Percentiles rank a stretch among this genome's conserved stretches.
Evolutionary conservation across 495 filamentous ascomycete species (phyloP).

Genomic region (Aspergillus campestris): DNA sequence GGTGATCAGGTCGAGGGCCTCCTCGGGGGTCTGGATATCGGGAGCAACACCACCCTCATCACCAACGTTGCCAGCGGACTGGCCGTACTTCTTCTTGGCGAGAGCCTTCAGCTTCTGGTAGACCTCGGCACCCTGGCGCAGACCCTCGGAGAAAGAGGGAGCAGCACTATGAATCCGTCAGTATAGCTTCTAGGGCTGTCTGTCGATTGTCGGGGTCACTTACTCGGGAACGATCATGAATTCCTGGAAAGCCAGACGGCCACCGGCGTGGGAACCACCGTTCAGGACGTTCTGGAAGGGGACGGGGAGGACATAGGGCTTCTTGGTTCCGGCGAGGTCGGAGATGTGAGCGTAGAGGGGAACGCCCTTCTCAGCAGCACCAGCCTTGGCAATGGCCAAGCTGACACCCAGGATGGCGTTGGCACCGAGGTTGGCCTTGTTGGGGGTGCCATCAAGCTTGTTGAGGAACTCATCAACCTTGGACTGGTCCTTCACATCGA

Average conservation of each 20-base stretch:
- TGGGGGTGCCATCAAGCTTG: constrained; percentile 88
- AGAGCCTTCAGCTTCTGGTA: constrained; percentile 97
- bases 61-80: constrained; percentile 95
- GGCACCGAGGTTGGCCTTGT: constrained; percentile 97
- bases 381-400: constrained; percentile 95
- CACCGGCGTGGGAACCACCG: constrained; percentile 98
- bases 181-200: constrained; percentile 2
- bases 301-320: constrained; percentile 98
- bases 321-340: constrained; percentile 97
- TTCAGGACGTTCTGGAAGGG: constrained; percentile 99
- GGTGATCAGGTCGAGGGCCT: constrained; percentile 95
- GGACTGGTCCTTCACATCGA: constrained; percentile 96
- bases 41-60: constrained; percentile 99
- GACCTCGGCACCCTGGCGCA: constrained; percentile 92
- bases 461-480: constrained; percentile 90
- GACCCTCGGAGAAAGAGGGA: constrained; percentile 84
- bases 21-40: constrained; percentile 93
- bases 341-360: constrained; percentile 98
- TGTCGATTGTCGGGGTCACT: constrained; percentile 18
- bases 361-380: constrained; percentile 95
- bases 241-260: constrained; percentile 98
- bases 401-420: constrained; percentile 97
- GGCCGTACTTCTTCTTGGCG: constrained; percentile 99
- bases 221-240: constrained; percentile 99
- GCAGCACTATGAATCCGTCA: constrained; percentile 43